Evolutionary conservation across 2,329 filamentous ascomycete genomes (phyloP).

Genomic region (Aspergillus sp.): DNA sequence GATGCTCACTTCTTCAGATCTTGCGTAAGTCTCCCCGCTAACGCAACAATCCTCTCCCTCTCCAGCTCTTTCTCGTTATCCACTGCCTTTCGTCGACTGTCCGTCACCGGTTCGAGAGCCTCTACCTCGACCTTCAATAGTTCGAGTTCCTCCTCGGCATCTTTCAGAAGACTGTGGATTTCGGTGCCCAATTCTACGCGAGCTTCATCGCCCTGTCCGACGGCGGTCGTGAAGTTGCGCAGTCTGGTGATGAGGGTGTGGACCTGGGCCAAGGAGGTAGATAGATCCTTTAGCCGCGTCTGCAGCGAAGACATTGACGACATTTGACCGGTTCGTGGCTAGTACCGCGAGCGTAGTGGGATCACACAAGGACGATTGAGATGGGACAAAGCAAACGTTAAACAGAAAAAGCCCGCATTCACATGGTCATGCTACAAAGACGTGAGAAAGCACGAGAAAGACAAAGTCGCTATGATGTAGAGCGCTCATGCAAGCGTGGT

Average conservation of each 20-base stretch:
- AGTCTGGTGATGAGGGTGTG: constrained; percentile 57
- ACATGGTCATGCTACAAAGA: too few species aligned
- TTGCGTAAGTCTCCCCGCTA: constrained; percentile 63
- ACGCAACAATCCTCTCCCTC: constrained; percentile 64
- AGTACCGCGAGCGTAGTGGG: too few species aligned
- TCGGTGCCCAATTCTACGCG: constrained; percentile 74
- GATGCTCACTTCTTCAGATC: constrained; percentile 68
- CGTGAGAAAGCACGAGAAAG: too few species aligned
- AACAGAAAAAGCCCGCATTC: too few species aligned
- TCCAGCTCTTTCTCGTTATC: constrained; percentile 59
- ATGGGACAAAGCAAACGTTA: neutral
- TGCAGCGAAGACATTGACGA: constrained; percentile 41
- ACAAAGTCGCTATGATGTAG: too few species aligned
- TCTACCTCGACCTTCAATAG: constrained; percentile 74
- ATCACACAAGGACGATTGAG: neutral
- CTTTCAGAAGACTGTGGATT: constrained; percentile 74
- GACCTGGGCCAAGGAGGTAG: constrained; percentile 53
- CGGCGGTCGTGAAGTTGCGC: constrained; percentile 61
- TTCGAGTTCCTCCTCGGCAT: constrained; percentile 81
- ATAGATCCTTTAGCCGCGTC: constrained; percentile 52
- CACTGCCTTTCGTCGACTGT: constrained; percentile 31
- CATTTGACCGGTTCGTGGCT: constrained; percentile 30
- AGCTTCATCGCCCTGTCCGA: constrained; percentile 61
- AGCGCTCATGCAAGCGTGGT: neutral
- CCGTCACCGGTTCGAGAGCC: constrained; percentile 57